phyloP scores from a whole-genome alignment of 495 filamentous ascomycete genomes.

The Penicillium bovifimosum region DNA sequence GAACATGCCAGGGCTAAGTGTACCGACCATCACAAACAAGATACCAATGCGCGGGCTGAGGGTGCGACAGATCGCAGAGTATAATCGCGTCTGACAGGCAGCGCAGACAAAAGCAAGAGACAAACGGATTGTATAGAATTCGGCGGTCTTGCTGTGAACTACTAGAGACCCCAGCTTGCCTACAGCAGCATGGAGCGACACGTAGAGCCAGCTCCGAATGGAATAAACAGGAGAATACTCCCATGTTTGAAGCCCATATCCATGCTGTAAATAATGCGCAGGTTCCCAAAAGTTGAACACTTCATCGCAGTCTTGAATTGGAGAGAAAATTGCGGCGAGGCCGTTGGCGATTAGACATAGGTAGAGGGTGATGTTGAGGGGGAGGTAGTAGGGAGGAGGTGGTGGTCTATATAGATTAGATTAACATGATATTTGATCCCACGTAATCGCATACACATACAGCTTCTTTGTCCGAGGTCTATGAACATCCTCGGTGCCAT shows the following conservation, averaged over 20 bases:
- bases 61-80: slow-evolving; percentile 63
- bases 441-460: slow-evolving; percentile 15
- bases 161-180: slow-evolving; percentile 60
- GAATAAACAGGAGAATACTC: slow-evolving; percentile 96
- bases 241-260: slow-evolving; percentile 95
- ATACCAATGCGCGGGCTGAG: slow-evolving; percentile 76
- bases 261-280: slow-evolving; percentile 87
- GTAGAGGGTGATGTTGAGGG: slow-evolving; percentile 71
- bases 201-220: slow-evolving; percentile 94
- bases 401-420: slow-evolving; percentile 32
- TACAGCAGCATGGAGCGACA: slow-evolving; percentile 72
- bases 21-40: slow-evolving; percentile 69
- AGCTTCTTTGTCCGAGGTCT: slow-evolving; percentile 25
- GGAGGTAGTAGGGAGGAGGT: slow-evolving; percentile 56
- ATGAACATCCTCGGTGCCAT: background rate
- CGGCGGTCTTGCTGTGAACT: slow-evolving; percentile 52
- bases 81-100: slow-evolving; percentile 73
- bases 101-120: slow-evolving; percentile 71
- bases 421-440: slow-evolving; percentile 10
- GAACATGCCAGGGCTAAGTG: slow-evolving; percentile 85
- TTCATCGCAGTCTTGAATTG: slow-evolving; percentile 98
- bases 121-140: slow-evolving; percentile 84
- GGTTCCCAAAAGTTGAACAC: slow-evolving; percentile 99
- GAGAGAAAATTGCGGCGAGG: slow-evolving; percentile 74
- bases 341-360: slow-evolving; percentile 66